Evolutionary conservation across 2,329 filamentous ascomycete genomes (phyloP).

Genomic region (Talaromyces sp.): DNA sequence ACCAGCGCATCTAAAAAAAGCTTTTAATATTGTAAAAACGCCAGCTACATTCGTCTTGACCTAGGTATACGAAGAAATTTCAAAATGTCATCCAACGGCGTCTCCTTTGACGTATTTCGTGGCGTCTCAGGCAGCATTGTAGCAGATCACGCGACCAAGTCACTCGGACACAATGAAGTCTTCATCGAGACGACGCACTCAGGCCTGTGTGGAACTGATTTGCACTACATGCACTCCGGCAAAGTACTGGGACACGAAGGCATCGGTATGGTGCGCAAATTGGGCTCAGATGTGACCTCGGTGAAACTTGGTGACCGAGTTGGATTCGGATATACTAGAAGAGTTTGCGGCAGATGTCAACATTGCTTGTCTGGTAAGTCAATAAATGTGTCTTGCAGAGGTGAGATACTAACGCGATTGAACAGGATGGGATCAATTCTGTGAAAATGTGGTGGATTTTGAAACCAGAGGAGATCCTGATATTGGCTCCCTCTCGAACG

Average conservation of each 20-base stretch:
- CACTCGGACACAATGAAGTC: constrained; percentile 1
- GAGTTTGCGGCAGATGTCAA: constrained; percentile 35
- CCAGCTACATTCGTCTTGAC: background rate
- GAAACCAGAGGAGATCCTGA: constrained; percentile 32
- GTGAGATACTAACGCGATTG: background rate
- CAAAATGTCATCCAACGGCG: background rate
- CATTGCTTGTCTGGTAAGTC: constrained; percentile 31
- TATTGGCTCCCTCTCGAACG: constrained; percentile 31
- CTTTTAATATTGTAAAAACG: background rate
- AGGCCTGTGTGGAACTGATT: constrained; percentile 29
- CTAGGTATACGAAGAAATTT: background rate
- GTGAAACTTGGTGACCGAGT: constrained; percentile 46
- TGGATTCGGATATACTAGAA: constrained; percentile 37
- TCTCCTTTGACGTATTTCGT: constrained; percentile 25
- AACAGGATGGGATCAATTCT: constrained; percentile 20
- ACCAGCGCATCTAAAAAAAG: background rate
- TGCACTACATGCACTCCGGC: constrained; percentile 25
- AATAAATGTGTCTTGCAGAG: background rate
- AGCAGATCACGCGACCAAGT: constrained; percentile 19
- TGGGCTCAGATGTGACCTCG: constrained; percentile 45
- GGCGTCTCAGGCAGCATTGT: constrained; percentile 27
- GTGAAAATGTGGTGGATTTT: constrained; percentile 23
- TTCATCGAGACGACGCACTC: constrained; percentile 19
- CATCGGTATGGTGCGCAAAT: constrained; percentile 49
- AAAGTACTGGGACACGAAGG: constrained; percentile 54